Conservation (phyloP, 2,329 filamentous ascomycete genomes). For the Rugonectria rugulosa region DNA sequence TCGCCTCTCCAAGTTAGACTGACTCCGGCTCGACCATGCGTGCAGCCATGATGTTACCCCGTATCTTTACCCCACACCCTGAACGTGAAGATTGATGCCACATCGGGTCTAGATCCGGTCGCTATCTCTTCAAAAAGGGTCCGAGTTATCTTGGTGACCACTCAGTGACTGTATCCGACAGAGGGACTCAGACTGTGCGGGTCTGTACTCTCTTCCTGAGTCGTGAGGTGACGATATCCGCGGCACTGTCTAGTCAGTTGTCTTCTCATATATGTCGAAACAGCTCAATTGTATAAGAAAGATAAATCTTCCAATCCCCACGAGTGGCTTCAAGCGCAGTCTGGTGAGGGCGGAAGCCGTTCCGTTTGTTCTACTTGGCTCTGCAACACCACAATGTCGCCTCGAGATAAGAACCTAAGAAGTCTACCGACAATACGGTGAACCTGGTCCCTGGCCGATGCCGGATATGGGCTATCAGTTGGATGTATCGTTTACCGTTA, state of each 20-base stretch:
- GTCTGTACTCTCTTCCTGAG: not conserved
- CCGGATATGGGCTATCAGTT: conserved; percentile 13
- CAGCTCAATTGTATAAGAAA: too few relatives aligned
- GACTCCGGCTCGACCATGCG: too few relatives aligned
- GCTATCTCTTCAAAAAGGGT: conserved; percentile 7
- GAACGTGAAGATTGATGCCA: conserved; percentile 2
- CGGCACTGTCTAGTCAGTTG: too few relatives aligned
- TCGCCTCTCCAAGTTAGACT: too few relatives aligned
- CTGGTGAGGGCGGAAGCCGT: not conserved
- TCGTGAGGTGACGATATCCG: not conserved
- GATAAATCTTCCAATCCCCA: not conserved
- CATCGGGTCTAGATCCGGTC: conserved; percentile 11
- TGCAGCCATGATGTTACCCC: conserved; percentile 10
- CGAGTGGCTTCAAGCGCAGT: not conserved
- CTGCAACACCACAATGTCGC: too few relatives aligned
- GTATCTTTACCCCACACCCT: conserved; percentile 20
- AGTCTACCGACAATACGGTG: too few relatives aligned
- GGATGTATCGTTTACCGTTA: too few relatives aligned
- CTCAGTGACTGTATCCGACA: conserved; percentile 14
- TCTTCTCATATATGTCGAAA: not conserved
- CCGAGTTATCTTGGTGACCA: conserved; percentile 9
- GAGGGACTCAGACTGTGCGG: conserved; percentile 8
- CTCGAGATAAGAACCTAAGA: too few relatives aligned
- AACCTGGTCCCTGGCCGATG: conserved; percentile 2
- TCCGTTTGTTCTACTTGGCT: not conserved